Base-by-base conservation (phyloP, 768 basidiomycete genomes). In the Tephrocybe rancida region DNA sequence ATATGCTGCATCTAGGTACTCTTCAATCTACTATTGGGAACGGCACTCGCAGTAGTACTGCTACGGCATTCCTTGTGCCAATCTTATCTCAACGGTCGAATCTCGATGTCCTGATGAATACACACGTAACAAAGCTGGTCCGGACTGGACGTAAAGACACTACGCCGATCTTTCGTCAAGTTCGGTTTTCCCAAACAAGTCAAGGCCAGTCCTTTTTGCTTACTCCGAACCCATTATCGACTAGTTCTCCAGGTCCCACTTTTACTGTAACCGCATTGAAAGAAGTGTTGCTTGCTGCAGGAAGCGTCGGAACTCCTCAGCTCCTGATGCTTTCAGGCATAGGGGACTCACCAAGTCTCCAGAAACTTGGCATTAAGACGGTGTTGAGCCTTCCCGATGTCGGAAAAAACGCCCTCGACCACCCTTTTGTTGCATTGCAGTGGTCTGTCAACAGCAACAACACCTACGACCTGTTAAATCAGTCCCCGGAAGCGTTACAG, bases 231-330 rank as follows among this genome's bases (percentile, higher is more conserved):
- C 25, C 16, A 25, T 25, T 43, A 22, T n/a, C 18, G 26, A 25
- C 34, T 5, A 29, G n/a, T 16, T 10, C 8, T n/a, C 16, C 13
- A 41, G 39, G n/a, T 19, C 45, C 56, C 41, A 51, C 21, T 39
- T 52, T 35, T 27, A 41, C 1, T 2, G 57, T 64, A 16, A 55
- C 39, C 2, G 71, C 70, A 1, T 39, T 37, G 4, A 70, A 68
- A 37, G 71, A 73, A 48, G 59, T 73, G 32, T 61, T 73, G 22
- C 54, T 73, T 10, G 62, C 69, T 11, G 68, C 67, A 4, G 72
- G 72, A 2, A 48, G 66, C 5, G 56, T 70, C 25, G 68, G 67
- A 18, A 71, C 67, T 0, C 67, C 70, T 3, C 54, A 62, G 18
- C 57, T 70, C 14, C 51, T 70, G 3, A 47, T 68, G 44, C 51